Conservation (phyloP, 176 grass and related monocot genomes). For the Tillandsia leiboldiana region DNA sequence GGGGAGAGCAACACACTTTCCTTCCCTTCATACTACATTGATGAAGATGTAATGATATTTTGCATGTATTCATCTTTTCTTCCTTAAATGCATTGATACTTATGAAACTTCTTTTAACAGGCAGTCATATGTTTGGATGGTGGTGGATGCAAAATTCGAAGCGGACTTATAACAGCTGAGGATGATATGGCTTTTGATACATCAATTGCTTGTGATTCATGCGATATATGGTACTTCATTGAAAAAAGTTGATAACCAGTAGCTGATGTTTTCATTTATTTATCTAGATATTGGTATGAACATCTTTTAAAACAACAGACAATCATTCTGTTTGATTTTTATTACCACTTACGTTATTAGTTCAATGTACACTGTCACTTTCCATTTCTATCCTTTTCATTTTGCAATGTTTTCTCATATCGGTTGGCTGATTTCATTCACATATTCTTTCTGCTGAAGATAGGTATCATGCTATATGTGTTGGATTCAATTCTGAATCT, state of each 20-base stretch:
- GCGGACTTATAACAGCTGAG: slow-evolving; percentile 42
- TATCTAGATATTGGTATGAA: no score
- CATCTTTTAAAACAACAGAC: no score
- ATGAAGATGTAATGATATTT: slow-evolving; percentile 79
- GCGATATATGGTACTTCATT: slow-evolving; percentile 73
- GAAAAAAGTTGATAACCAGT: not conserved
- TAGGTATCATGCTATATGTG: slow-evolving; percentile 97
- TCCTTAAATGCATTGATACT: not conserved
- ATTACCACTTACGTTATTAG: no score
- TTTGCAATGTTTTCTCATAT: not conserved
- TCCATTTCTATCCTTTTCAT: not conserved
- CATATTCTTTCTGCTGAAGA: slow-evolving; percentile 24
- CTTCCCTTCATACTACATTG: slow-evolving; percentile 88
- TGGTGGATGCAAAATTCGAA: slow-evolving; percentile 66
- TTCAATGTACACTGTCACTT: no score
- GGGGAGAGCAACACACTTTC: slow-evolving; percentile 61
- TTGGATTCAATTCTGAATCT: slow-evolving; percentile 61
- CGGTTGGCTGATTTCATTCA: slow-evolving; percentile 22
- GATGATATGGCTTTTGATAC: slow-evolving; percentile 66
- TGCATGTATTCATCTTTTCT: slow-evolving; percentile 13
- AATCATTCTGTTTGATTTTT: no score
- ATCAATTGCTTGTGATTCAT: slow-evolving; percentile 95
- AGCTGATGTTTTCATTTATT: no score
- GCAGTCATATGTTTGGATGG: slow-evolving; percentile 81
- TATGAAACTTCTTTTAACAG: slow-evolving; percentile 31